Percentiles rank a stretch among this genome's conserved stretches.
Conservation (phyloP, 495 filamentous ascomycete species). For the Immersiella caudata region DNA sequence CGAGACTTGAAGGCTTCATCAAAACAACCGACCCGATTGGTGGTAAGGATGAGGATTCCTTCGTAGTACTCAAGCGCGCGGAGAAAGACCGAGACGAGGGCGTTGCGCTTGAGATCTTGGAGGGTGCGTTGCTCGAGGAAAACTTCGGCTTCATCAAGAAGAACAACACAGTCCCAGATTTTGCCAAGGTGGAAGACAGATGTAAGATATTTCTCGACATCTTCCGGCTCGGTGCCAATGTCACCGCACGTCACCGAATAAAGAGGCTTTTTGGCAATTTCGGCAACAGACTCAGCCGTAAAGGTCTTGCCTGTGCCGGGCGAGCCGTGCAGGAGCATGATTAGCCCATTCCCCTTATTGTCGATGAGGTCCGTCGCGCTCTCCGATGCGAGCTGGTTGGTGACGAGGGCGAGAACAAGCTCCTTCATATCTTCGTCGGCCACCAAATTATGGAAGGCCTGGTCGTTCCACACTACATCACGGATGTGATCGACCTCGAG, state of each 20-base stretch:
- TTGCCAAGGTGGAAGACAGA: slow-evolving; percentile 41
- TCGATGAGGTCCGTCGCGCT: slow-evolving; percentile 16
- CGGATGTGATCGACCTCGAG: not conserved
- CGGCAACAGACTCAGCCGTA: slow-evolving; percentile 21
- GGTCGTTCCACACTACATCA: not conserved
- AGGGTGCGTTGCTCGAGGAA: slow-evolving; percentile 44
- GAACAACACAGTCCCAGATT: slow-evolving; percentile 52
- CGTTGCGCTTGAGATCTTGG: slow-evolving; percentile 11
- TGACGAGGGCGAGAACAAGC: not conserved
- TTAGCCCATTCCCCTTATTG: slow-evolving; percentile 20
- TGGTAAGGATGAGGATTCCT: slow-evolving; percentile 19
- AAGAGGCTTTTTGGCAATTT: slow-evolving; percentile 10
- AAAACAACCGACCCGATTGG: slow-evolving; percentile 19
- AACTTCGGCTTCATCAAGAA: slow-evolving; percentile 61
- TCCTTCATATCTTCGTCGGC: not conserved
- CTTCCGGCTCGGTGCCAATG: slow-evolving; percentile 24
- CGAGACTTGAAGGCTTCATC: slow-evolving; percentile 21
- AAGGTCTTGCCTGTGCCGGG: slow-evolving; percentile 24
- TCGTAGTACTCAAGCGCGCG: slow-evolving; percentile 20
- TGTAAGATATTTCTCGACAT: slow-evolving; percentile 48
- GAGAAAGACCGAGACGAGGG: slow-evolving; percentile 20
- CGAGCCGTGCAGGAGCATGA: slow-evolving; percentile 22
- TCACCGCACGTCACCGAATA: slow-evolving; percentile 20
- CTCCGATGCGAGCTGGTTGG: not conserved
- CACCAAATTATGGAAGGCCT: not conserved